Evolutionary conservation across 2,329 filamentous ascomycete species (phyloP).

Genomic region (Aspergillus tanneri): DNA sequence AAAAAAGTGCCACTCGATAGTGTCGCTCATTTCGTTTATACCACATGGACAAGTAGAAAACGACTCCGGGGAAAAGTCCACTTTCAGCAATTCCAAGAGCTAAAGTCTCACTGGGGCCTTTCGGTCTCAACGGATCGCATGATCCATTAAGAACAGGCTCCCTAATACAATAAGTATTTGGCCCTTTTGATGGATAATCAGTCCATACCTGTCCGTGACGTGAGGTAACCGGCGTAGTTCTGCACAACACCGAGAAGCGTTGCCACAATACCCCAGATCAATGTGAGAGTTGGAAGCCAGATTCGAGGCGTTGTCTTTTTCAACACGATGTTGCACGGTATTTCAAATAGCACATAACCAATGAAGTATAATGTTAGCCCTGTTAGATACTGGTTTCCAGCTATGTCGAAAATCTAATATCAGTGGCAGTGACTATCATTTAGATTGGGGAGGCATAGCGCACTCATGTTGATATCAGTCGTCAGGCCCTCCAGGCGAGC

Average conservation of each 20-base stretch:
- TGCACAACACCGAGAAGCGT: conserved; percentile 50
- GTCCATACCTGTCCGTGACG: conserved; percentile 42
- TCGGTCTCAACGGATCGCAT: not conserved
- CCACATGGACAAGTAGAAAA: conserved; percentile 63
- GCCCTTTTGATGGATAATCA: not conserved
- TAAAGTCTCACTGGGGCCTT: conserved; percentile 5
- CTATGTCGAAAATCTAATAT: conserved; percentile 15
- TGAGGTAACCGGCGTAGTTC: conserved; percentile 50
- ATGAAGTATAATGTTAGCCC: conserved; percentile 42
- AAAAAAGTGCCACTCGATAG: conserved; percentile 60
- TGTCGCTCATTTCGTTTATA: conserved; percentile 61
- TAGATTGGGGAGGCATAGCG: conserved; percentile 4
- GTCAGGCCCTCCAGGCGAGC: conserved; percentile 40
- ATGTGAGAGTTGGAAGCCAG: conserved; percentile 44
- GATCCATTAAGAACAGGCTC: not conserved
- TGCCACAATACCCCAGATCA: conserved; percentile 53
- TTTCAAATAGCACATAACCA: conserved; percentile 41
- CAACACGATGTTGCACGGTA: conserved; percentile 45
- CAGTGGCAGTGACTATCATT: not conserved
- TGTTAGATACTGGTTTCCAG: conserved; percentile 42
- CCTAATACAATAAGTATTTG: not conserved
- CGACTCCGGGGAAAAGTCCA: conserved; percentile 55
- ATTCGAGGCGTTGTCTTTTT: conserved; percentile 40
- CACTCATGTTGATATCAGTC: conserved; percentile 40
- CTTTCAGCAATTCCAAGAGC: conserved; percentile 55